These are phyloP conservation scores for Vanilla planifolia DNA, from an alignment of 106 monocot genomes.

Conservation along the genomic window DNA sequence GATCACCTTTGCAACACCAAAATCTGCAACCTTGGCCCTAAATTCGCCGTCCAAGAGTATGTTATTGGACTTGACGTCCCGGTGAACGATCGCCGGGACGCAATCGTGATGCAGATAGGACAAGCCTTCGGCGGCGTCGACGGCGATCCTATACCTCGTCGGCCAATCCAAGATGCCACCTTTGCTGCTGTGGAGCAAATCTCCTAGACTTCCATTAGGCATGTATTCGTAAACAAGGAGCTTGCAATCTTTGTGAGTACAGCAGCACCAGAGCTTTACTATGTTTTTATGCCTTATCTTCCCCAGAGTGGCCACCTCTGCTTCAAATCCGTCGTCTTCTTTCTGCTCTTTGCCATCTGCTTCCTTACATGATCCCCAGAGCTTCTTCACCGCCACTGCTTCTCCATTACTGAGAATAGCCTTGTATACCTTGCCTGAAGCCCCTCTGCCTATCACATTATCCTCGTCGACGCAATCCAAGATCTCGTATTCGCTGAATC, in stretches of 20 bases:
- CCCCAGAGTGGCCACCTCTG: conserved; percentile 34
- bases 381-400: conserved; percentile 33
- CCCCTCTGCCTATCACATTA: conserved; percentile 31
- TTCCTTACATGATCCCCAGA: conserved; percentile 15
- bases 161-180: conserved; percentile 41
- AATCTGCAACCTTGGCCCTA: conserved; percentile 48
- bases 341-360: not conserved
- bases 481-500: conserved; percentile 34
- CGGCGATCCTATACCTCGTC: conserved; percentile 34
- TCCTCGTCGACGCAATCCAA: conserved; percentile 29
- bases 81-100: conserved; percentile 44
- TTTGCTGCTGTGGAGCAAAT: conserved; percentile 31
- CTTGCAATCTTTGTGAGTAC: conserved; percentile 28
- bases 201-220: conserved; percentile 37
- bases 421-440: conserved; percentile 34
- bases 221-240: conserved; percentile 42
- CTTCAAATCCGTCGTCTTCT: conserved; percentile 16
- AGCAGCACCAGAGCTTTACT: conserved; percentile 36
- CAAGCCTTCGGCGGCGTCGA: conserved; percentile 45
- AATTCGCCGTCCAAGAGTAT: conserved; percentile 52
- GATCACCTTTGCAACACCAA: conserved; percentile 52
- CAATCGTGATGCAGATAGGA: conserved; percentile 60
- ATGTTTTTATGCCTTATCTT: conserved; percentile 47
- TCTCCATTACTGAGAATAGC: conserved; percentile 23
- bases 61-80: conserved; percentile 59